Base-by-base conservation (phyloP, 805 yeast genomes). In the Metahyphopichia silvanorum region DNA sequence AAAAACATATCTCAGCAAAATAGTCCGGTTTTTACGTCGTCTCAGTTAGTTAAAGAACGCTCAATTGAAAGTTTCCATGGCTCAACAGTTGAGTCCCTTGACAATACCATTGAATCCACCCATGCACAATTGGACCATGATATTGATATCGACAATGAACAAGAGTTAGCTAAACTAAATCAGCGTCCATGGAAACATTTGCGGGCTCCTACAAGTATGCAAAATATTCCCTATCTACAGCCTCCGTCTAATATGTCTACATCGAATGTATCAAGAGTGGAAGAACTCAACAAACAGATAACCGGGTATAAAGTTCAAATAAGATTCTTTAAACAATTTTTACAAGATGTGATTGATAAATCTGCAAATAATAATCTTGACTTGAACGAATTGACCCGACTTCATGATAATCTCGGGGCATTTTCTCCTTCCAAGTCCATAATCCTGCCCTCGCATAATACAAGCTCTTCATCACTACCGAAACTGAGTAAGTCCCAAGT, bases 271-370 rank as follows among this genome's bases (percentile, higher is more conserved):
- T 33, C 38, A 30, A 53, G 35, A 19, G 44, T 60, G 3, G 60
- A 53, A 30, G 64, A 57, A 10, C 39, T 57, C n/a, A 57, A 57
- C 31, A 58, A 55, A 34, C 61, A 53, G 37, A 43, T 65, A 17
- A 59, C 67, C 3, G 55, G 64, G 9, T 65, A 63, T 38, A 55
- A 55, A 27, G 60, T 52, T 21, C 56, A 70, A 47, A 53, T 68
- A 41, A 52, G 63, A 37, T 52, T 65, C 29, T 61, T 64, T 51
- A 62, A 60, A 40, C 60, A 61, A 34, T 65, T 66, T 31, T 43
- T 67, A 3, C 71, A 64, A 30, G 58, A 56, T 29, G 32, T 66
- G 7, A 56, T 65, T 2, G 60, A 51, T 32, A 49, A 46, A 28
- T 35, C 37, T 12, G 19, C 32, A 26, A n/a, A 17, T 29, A 21